Percentiles rank a stretch among this genome's conserved stretches.
These are phyloP conservation scores for Hysterium pulicare DNA, from an alignment of 2,329 filamentous ascomycete species.

Conservation along the genomic window DNA sequence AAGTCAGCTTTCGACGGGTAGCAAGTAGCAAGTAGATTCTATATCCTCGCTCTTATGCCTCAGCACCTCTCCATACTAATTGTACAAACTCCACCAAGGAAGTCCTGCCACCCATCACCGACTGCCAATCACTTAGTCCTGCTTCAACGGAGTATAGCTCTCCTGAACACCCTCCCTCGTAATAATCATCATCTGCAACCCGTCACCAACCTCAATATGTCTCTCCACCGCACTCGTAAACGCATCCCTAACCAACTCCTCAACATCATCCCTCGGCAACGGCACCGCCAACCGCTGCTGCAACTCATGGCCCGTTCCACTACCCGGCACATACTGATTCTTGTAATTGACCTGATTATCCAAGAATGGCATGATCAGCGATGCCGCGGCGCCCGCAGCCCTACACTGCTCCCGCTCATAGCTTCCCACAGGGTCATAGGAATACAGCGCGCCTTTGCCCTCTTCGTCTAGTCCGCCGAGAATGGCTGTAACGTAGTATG, in stretches of 20 bases:
- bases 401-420: constrained; percentile 97
- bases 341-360: constrained; percentile 99
- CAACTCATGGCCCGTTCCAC: constrained; percentile 77
- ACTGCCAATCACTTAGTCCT: constrained; percentile 36
- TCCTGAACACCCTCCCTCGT: constrained; percentile 87
- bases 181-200: constrained; percentile 91
- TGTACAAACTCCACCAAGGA: no score
- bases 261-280: constrained; percentile 69
- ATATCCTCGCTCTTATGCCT: not conserved
- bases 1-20: no score
- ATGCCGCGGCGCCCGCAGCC: constrained; percentile 86
- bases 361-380: constrained; percentile 97
- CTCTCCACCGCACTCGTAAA: constrained; percentile 98
- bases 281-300: constrained; percentile 67
- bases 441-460: constrained; percentile 90
- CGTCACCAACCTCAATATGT: constrained; percentile 98
- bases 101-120: no score
- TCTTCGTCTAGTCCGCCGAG: constrained; percentile 92
- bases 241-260: constrained; percentile 89
- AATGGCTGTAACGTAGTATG: constrained; percentile 96
- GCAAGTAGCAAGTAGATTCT: not conserved
- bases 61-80: not conserved
- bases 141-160: constrained; percentile 77
- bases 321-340: constrained; percentile 92
- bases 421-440: constrained; percentile 95